Evolutionary conservation across 306 rosid genomes (phyloP), one percentile per base, ranked within the genome.

Genomic region (Heteromeles arbutifolia): DNA sequence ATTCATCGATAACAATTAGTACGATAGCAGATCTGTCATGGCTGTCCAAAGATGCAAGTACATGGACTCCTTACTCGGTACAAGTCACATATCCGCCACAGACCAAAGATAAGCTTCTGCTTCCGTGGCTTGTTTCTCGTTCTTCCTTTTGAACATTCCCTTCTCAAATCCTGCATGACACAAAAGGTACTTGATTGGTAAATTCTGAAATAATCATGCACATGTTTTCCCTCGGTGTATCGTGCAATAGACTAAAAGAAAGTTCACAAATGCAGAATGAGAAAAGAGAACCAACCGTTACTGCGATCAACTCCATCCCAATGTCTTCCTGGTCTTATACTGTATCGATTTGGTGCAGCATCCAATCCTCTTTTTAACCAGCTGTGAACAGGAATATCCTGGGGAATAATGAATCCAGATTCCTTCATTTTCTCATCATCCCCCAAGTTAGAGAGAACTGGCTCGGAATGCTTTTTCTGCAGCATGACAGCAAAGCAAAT

Each of bases 291-390:
- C 98, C 65, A 56, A 95, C 98, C 98, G 39, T 45, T 95, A 70
- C 99, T 92, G 15, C 96, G 92, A 77, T 95, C 99, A 66, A 95
- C 92, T 57, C 97, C 99, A 71, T 92, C 99, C 97, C 99, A 95
- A 50, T 90, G 99, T 68, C 97, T 89, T 67, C 97, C 99, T 0
- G 97, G 99, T 80, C 80, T 82, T 65, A 95, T 92, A 73, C 93
- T 93, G 69, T 90, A 87, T 31, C 96, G 86, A 78, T 92, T 92
- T 41, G 92, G 90, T 25, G 96, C 93, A 65, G 96, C 92, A 32
- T 84, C 93, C 67, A 92, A 69, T 72, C 90, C 90, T 80, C 97
- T 82, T 83, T 88, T 90, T 44, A 92, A 83, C 99, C 97, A 95
- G 78, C 97, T 92, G 63, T 95, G 96, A 78, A 65, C 22, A 66